These are phyloP conservation scores for Trichophyton schoenleinii DNA, from an alignment of 2,329 filamentous ascomycete species.

Conservation along the genomic window DNA sequence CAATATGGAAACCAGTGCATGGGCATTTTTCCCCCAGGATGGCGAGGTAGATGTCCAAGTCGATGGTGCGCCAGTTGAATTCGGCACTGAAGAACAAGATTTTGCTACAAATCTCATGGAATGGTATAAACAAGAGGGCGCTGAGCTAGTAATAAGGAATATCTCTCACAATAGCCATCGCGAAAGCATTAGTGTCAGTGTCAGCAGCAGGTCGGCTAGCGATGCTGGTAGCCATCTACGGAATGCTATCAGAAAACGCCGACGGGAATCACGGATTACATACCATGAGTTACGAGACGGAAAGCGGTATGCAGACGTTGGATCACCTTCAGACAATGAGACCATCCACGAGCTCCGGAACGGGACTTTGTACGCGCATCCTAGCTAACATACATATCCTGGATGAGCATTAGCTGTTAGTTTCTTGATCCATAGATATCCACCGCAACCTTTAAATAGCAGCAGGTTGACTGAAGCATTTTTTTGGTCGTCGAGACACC, in stretches of 20 bases:
- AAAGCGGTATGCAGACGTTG: conserved; percentile 30
- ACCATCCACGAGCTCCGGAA: conserved; percentile 33
- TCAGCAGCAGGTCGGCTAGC: conserved; percentile 24
- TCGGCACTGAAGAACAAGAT: conserved; percentile 25
- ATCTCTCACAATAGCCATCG: background rate
- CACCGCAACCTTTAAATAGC: background rate
- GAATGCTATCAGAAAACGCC: conserved; percentile 11
- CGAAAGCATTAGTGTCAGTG: conserved; percentile 18
- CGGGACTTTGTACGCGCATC: conserved; percentile 32
- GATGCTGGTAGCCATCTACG: conserved; percentile 10
- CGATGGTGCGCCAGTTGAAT: conserved; percentile 30
- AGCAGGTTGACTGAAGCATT: too few relatives aligned
- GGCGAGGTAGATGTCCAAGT: conserved; percentile 20
- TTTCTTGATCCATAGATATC: background rate
- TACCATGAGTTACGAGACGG: conserved; percentile 34
- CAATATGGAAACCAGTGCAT: conserved; percentile 33
- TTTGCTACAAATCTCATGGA: conserved; percentile 25
- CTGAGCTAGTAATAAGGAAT: conserved; percentile 25
- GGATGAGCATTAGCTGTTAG: background rate
- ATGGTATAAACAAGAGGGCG: conserved; percentile 31
- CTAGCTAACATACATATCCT: background rate
- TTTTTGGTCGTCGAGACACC: too few relatives aligned
- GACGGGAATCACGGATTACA: conserved; percentile 23
- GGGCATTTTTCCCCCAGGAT: conserved; percentile 32
- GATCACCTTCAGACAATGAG: conserved; percentile 25